Evolutionary conservation across 345 rosid genomes (phyloP).

Genomic region (Dovyalis caffra): DNA sequence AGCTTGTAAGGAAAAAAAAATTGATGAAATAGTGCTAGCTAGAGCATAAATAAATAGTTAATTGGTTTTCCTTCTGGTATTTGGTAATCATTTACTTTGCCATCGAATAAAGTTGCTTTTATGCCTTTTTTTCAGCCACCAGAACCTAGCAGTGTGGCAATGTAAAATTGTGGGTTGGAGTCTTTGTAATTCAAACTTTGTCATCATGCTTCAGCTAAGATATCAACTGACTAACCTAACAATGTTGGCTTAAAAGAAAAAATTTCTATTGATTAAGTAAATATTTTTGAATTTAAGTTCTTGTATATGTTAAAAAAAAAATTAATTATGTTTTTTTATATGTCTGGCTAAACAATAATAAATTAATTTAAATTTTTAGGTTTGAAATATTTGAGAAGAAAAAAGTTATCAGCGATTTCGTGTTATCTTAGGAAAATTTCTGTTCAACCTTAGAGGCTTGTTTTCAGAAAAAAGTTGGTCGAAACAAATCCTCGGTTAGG

Average conservation of each 20-base stretch:
- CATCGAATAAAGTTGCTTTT: neutral
- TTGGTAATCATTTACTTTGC: neutral
- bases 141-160: neutral
- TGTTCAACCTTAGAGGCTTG: neutral
- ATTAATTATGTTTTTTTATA: too few relatives aligned
- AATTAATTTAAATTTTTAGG: too few relatives aligned
- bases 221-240: too few relatives aligned
- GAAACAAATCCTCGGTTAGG: neutral
- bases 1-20: too few relatives aligned
- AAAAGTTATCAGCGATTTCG: too few relatives aligned
- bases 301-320: too few relatives aligned
- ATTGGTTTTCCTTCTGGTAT: neutral
- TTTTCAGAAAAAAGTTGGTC: neutral
- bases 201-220: neutral
- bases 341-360: too few relatives aligned
- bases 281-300: too few relatives aligned
- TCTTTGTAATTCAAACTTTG: neutral
- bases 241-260: too few relatives aligned
- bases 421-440: neutral
- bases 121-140: rapidly evolving
- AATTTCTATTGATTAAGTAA: too few relatives aligned
- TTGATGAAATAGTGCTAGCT: too few relatives aligned
- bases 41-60: neutral
- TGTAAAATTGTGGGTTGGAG: neutral
- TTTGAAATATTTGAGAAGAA: too few relatives aligned